Conservation (phyloP, 1,284 basidiomycete species). For the Apiotrichum sp. region DNA sequence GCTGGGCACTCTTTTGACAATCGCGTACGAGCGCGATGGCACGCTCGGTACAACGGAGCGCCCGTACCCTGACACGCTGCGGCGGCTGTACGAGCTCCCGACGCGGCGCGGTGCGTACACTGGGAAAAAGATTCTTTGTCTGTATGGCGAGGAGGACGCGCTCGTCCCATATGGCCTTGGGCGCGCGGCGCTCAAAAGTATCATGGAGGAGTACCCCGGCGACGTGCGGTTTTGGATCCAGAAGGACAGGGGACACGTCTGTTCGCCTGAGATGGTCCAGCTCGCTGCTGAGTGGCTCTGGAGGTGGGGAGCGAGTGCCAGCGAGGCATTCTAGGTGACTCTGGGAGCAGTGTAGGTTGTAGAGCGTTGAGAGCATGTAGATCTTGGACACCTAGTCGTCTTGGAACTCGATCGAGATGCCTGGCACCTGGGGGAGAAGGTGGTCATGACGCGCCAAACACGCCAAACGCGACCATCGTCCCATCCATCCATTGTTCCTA, state of each 20-base stretch:
- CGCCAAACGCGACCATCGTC: no score
- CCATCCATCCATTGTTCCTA: no score
- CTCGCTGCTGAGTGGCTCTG: slow-evolving; percentile 41
- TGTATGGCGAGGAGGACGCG: slow-evolving; percentile 53
- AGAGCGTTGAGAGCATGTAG: no score
- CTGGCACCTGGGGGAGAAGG: no score
- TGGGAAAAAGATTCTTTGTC: slow-evolving; percentile 62
- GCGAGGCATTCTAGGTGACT: background rate
- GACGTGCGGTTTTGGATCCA: slow-evolving; percentile 32
- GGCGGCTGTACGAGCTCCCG: background rate
- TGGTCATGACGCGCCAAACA: no score
- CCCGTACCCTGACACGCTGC: background rate
- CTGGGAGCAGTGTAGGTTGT: no score
- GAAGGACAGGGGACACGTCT: slow-evolving; percentile 3
- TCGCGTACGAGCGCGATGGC: background rate
- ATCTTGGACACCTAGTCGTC: no score
- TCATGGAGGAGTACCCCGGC: slow-evolving; percentile 16
- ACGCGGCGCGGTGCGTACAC: slow-evolving; percentile 46
- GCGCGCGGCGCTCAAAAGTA: slow-evolving; percentile 27
- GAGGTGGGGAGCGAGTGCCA: slow-evolving; percentile 14
- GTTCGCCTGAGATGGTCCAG: slow-evolving; percentile 40
- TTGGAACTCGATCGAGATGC: no score
- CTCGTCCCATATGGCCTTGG: slow-evolving; percentile 34
- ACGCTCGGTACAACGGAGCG: slow-evolving; percentile 26
- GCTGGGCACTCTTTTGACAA: slow-evolving; percentile 55